Base-by-base conservation (phyloP, 768 basidiomycete species). In the Kwoniella europaea region DNA sequence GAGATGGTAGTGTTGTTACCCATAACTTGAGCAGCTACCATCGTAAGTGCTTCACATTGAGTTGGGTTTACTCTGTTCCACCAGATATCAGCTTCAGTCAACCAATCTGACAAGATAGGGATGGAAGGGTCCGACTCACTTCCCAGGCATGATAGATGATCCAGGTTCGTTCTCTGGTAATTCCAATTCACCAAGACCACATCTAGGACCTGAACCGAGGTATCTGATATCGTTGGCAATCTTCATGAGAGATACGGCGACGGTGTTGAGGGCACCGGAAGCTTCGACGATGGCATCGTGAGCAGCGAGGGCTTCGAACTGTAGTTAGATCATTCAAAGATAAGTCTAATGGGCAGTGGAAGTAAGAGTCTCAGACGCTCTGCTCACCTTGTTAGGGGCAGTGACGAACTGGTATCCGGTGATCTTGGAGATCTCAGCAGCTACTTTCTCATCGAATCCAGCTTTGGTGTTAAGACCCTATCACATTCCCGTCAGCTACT, bases 91-190 rank as follows among this genome's bases (percentile, higher is more conserved):
- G 65, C 65, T 24, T 10, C 12, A 41, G 24, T 41, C n/a, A n/a
- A n/a, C n/a, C n/a, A n/a, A n/a, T n/a, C n/a, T n/a, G n/a, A n/a
- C n/a, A n/a, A n/a, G n/a, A n/a, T n/a, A n/a, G n/a, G n/a, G n/a
- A n/a, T n/a, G n/a, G n/a, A n/a, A n/a, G n/a, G n/a, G n/a, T n/a
- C n/a, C n/a, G n/a, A n/a, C n/a, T n/a, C n/a, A n/a, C n/a, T 99
- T 98, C 71, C 97, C 97, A 7, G 95, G 97, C 97, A 99, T 99
- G 85, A 99, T 98, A 69, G 93, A 96, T 80, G 93, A 95, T 58
- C 97, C 97, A 55, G 97, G 97, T 85, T 99, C 97, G 84, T 99
- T 99, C 86, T 98, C 97, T 12, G 97, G 97, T 62, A 98, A 85
- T 77, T 88, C 90, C 52, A 99, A 86, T 85, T 99, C 97, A 24